Evolutionary conservation across 2,329 filamentous ascomycete species (phyloP), one percentile per base, ranked within the genome.

Genomic region (Nannizzia gypsea): DNA sequence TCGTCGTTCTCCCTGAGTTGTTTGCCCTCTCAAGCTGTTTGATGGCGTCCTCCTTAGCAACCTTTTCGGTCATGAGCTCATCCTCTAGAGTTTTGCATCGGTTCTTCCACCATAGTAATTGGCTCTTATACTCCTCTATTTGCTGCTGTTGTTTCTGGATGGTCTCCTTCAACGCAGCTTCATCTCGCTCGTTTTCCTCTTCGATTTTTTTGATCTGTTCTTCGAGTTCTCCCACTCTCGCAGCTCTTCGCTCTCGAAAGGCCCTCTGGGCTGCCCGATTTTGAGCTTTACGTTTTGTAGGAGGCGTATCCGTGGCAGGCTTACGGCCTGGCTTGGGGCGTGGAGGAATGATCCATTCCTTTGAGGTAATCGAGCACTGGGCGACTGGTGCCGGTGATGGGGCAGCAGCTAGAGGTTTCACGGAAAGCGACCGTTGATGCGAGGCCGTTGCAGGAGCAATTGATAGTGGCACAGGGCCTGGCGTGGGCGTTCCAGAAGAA

Each of bases 281-380:
- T 71, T 96, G 91, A 8, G 93, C 93, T 77, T 99, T 99, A 67
- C 76, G 75, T 67, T 78, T 78, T 66, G 89, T 97, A 22, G 93
- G 93, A 73, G 97, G 93, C 24, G 89, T 95, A 95, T 95, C 48
- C 55, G 90, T 97, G 68, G 97, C 80, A 24, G 92, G 93, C 79
- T 99, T 99, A 63, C 93, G 84, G 57, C 93, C 93, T 4, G 93
- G 92, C 77, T 97, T 99, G 83, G 89, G 89, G 62, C 89, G 82
- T 28, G 89, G 89, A 24, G 89, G 89, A 50, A 93, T 85, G 24
- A 92, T 81, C 89, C 89, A 93, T 83, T 92, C 87, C 72, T 86
- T 91, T 67, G 83, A 88, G 38, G 88, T 92, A 71, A 91, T 83
- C 58, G 80, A 77, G 58, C 74, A 68, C 62, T 74, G 71, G 6